phyloP scores from a whole-genome alignment of 441 rosid species.

The Aquilaria agallochum region DNA sequence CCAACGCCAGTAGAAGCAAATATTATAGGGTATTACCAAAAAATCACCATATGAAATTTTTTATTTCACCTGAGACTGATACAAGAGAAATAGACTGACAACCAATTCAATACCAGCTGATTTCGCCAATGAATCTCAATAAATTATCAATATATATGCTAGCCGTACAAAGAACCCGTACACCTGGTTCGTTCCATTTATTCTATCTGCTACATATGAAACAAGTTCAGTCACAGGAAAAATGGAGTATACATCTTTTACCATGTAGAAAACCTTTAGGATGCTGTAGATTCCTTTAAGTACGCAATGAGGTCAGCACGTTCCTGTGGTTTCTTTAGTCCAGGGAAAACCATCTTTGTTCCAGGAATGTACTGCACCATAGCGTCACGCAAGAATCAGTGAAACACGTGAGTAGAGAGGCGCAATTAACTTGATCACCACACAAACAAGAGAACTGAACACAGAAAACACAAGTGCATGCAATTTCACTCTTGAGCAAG shows the following conservation, averaged over 20 bases:
- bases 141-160: conserved; percentile 13
- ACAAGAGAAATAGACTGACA: conserved; percentile 2
- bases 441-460: too few relatives aligned
- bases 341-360: conserved; percentile 75
- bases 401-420: too few relatives aligned
- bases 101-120: conserved; percentile 8
- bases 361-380: conserved; percentile 59
- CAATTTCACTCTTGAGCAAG: too few relatives aligned
- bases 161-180: conserved; percentile 12
- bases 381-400: too few relatives aligned
- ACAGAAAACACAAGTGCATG: too few relatives aligned
- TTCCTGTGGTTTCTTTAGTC: conserved; percentile 62
- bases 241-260: conserved; percentile 10
- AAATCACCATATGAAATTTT: not conserved
- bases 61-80: conserved; percentile 14
- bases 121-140: conserved; percentile 13
- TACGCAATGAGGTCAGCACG: conserved; percentile 62
- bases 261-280: not conserved
- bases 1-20: too few relatives aligned
- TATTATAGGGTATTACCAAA: too few relatives aligned
- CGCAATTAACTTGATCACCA: too few relatives aligned
- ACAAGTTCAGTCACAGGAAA: conserved; percentile 18
- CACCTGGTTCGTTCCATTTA: conserved; percentile 25
- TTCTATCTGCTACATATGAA: conserved; percentile 17
- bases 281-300: conserved; percentile 47